Base-by-base conservation (phyloP, 1,284 basidiomycete genomes). In the Anthracocystis panici-leucophaei region DNA sequence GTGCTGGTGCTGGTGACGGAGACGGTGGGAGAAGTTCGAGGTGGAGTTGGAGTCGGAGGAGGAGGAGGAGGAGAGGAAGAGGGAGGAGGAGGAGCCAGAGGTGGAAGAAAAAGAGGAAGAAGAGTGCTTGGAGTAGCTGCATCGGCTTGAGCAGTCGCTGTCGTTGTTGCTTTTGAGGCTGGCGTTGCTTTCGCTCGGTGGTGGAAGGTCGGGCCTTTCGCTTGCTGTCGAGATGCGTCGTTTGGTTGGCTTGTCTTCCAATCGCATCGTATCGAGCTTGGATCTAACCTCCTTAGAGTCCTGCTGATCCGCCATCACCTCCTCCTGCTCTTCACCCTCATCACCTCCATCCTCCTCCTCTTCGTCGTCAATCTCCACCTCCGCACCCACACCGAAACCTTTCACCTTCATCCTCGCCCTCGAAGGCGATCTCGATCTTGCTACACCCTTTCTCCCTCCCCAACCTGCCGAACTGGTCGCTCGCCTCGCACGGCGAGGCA, bases 261-360 rank as follows among this genome's bases (percentile, higher is more conserved):
- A 23, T 20, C 35, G 29, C 29, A 69, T 31, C 3, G 52, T 25
- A 5, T 40, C n/a, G 1, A 69, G 12, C 55, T 69, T 59, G 0
- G 41, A 31, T 2, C 33, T 49, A 16, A 66, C 33, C 48, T 25
- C 21, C 7, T 27, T 41, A 5, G 49, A 6, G 3, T 31, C 31
- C 2, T 4, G 16, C 21, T 35, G 25, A 16, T 40, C 52, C 16
- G 25, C 23, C 29, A 35, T 40, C n/a, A 41, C 87, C 57, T 85
- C 85, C 31, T 38, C 35, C 14, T 33, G 8, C 8, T 38, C 35
- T 38, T 16, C 14, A 38, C 14, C 57, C n/a, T 88, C 81, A 52
- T 88, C 88, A 77, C 90, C 89, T 52, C 89, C 65, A 4, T 67
- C 65, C 11, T 69, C 56, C 16, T 49, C 64, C 11, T 65, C 69